Evolutionary conservation across 1,284 basidiomycete species (phyloP).

Genomic region (Ustilago tritici): DNA sequence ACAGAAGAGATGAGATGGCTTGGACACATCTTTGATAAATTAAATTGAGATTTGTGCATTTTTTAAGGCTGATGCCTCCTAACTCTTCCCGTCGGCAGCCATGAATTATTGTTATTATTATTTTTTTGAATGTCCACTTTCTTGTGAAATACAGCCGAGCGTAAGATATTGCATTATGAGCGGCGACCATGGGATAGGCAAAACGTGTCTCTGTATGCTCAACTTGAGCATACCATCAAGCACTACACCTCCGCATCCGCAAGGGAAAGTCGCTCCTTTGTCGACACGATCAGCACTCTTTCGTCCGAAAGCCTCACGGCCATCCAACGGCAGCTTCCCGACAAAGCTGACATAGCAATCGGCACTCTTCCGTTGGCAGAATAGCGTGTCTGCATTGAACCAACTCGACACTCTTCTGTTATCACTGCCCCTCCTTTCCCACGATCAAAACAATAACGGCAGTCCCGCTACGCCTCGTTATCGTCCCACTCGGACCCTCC

Average conservation of each 20-base stretch:
- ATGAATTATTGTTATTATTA: neutral
- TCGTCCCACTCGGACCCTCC: neutral
- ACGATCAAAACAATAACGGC: neutral
- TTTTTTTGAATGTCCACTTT: neutral
- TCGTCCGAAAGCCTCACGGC: neutral
- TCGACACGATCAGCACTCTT: neutral
- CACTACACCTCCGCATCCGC: neutral
- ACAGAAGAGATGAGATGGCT: neutral
- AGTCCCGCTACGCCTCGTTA: conserved; percentile 1
- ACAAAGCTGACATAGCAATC: neutral
- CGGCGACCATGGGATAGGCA: conserved; percentile 6
- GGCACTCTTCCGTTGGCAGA: neutral
- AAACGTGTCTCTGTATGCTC: neutral
- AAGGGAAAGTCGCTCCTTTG: neutral
- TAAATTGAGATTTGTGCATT: no score
- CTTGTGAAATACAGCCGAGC: neutral
- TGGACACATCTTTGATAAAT: neutral
- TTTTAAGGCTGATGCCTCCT: no score
- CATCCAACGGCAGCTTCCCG: neutral
- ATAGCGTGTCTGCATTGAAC: neutral
- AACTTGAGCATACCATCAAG: neutral
- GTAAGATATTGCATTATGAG: conserved; percentile 7
- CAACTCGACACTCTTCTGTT: neutral
- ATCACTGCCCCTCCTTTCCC: neutral
- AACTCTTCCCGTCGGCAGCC: neutral